These are phyloP conservation scores for Novymonas esmeraldas DNA, from an alignment of 208 protist genomes.

Conservation along the genomic window DNA sequence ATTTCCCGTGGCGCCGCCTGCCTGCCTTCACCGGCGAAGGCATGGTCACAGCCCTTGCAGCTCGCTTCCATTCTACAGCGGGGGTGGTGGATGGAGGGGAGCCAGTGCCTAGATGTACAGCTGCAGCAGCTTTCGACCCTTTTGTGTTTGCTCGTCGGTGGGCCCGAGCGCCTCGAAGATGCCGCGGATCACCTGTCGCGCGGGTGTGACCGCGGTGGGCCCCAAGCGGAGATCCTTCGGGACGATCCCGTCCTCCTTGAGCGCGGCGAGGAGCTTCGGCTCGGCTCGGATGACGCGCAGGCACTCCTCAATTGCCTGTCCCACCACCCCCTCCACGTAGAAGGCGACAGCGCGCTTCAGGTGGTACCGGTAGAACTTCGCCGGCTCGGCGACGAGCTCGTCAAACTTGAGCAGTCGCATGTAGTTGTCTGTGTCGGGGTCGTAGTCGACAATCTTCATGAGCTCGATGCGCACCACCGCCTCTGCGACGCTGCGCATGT, in stretches of 20 bases:
- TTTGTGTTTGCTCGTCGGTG: constrained; percentile 67
- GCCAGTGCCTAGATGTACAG: constrained; percentile 70
- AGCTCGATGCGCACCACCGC: constrained; percentile 86
- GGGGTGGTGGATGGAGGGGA: no score
- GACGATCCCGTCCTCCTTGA: constrained; percentile 69
- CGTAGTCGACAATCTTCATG: constrained; percentile 63
- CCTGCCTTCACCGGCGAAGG: no score
- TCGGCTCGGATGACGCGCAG: constrained; percentile 79
- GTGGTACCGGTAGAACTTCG: constrained; percentile 66
- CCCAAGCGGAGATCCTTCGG: constrained; percentile 54
- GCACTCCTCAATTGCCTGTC: constrained; percentile 78
- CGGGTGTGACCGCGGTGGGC: constrained; percentile 58
- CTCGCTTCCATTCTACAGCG: no score
- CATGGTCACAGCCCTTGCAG: no score
- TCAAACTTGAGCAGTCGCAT: constrained; percentile 76
- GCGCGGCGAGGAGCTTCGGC: constrained; percentile 66
- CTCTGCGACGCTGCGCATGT: constrained; percentile 75
- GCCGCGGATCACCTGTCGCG: constrained; percentile 54
- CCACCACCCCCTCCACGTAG: constrained; percentile 63
- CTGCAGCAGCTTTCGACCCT: constrained; percentile 72
- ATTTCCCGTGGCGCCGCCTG: no score
- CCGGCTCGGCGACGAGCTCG: constrained; percentile 63
- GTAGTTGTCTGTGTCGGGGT: constrained; percentile 82
- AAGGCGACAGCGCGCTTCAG: constrained; percentile 77
- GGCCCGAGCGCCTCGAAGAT: constrained; percentile 81